Evolutionary conservation across 495 filamentous ascomycete genomes (phyloP), one percentile per base, ranked within the genome.

Genomic region (Elasticomyces elasticus): DNA sequence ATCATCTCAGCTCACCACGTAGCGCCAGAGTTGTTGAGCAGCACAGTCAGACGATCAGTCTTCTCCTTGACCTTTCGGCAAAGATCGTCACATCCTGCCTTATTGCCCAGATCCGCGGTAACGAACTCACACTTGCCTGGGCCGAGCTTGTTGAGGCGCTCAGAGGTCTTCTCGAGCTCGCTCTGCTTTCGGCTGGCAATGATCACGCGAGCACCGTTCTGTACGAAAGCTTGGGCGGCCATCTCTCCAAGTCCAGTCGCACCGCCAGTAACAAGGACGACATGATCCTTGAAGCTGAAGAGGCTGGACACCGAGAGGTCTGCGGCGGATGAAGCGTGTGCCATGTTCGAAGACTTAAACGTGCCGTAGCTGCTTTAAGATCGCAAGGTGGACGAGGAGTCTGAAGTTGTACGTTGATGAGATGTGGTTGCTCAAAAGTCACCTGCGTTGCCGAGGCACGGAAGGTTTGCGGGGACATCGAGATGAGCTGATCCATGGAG

Each of bases 181-280:
- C 56, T 61, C 25, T 64, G 52, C 50, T 71, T 70, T 24, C 71
- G 66, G 5, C 67, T 61, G 20, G 66, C 61, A 45, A 75, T 63
- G 62, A 66, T 52, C 37, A 66, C 66, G 24, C 49, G 52, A 13
- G 62, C 62, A 13, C 67, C 63, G 49, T 70, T 68, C 49, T 70
- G 67, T 4, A 70, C 59, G 45, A 67, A 67, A 5, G 59, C 65
- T 52, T 69, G 65, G 17, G 67, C 65, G 5, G 65, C 65, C 67
- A 69, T 69, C 52, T 67, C 65, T 22, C 67, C 67, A n/a, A 69
- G 56, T 1, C 67, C 67, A 0, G 63, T 67, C 0, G 65, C 65
- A 19, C 67, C 67, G 42, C 67, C 67, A 1, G 67, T 67, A 7
- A 69, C 60, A 27, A 69, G 62, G 31, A 54, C 64, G 51, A 66